These are phyloP conservation scores for Fusarium verrucosum DNA, from an alignment of 2,329 filamentous ascomycete genomes.

Conservation along the genomic window DNA sequence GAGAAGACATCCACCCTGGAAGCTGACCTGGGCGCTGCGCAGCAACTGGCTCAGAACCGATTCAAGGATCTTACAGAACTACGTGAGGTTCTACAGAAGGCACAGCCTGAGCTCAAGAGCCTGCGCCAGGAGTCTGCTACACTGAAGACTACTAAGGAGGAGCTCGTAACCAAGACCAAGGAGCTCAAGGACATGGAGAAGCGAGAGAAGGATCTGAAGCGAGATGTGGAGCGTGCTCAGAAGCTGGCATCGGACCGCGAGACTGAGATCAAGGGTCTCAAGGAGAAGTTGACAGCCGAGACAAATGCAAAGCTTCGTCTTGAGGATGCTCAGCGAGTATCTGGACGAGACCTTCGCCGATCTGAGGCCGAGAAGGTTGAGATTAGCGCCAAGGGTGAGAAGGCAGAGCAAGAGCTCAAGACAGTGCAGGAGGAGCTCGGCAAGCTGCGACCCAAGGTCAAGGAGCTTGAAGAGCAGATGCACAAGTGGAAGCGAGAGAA, in stretches of 20 bases:
- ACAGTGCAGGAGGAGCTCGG: constrained; percentile 76
- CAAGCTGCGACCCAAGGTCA: constrained; percentile 69
- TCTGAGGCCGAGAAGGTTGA: constrained; percentile 84
- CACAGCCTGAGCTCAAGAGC: constrained; percentile 84
- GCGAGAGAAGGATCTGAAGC: constrained; percentile 81
- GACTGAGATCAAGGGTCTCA: constrained; percentile 77
- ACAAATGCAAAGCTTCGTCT: constrained; percentile 74
- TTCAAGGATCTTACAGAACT: constrained; percentile 90
- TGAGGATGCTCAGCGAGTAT: constrained; percentile 80
- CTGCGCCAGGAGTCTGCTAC: constrained; percentile 80
- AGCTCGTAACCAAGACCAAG: constrained; percentile 65
- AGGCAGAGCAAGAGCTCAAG: constrained; percentile 73
- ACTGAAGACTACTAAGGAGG: constrained; percentile 78
- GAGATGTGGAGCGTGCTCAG: constrained; percentile 75
- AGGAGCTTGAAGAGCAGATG: constrained; percentile 78
- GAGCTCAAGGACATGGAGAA: constrained; percentile 82
- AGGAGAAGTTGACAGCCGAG: constrained; percentile 81
- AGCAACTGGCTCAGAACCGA: constrained; percentile 84
- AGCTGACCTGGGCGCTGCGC: constrained; percentile 84
- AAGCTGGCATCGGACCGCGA: constrained; percentile 78
- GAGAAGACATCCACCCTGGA: constrained; percentile 74
- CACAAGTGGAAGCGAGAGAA: constrained; percentile 74
- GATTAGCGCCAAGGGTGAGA: constrained; percentile 76
- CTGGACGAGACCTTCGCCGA: constrained; percentile 79
- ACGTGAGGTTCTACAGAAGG: constrained; percentile 80